Evolutionary conservation across 768 basidiomycete genomes (phyloP).

Genomic region (Sarcodon aspratus): DNA sequence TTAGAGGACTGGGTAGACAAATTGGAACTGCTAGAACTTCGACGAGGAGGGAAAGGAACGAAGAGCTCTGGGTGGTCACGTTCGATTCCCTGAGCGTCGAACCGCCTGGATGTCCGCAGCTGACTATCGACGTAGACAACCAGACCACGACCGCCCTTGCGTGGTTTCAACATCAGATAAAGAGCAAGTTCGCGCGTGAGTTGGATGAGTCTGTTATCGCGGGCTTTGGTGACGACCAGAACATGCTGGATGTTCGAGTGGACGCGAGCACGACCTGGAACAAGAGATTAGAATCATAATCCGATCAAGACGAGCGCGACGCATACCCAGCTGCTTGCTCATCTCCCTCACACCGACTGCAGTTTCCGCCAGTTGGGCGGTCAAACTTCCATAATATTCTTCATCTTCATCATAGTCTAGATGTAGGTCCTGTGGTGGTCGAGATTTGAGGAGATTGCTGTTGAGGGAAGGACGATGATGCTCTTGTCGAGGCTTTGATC

Average conservation of each 20-base stretch:
- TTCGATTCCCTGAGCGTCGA: slow-evolving; percentile 85
- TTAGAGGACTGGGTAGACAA: slow-evolving; percentile 28
- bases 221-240: slow-evolving; percentile 93
- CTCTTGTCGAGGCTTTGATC: slow-evolving; percentile 8
- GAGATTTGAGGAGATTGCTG: slow-evolving; percentile 24
- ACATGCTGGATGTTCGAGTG: slow-evolving; percentile 86
- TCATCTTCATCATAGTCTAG: slow-evolving; percentile 43
- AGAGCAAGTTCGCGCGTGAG: slow-evolving; percentile 89
- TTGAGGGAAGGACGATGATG: slow-evolving; percentile 38
- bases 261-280: slow-evolving; percentile 80
- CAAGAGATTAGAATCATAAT: not conserved
- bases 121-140: slow-evolving; percentile 96
- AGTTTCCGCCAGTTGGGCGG: slow-evolving; percentile 90
- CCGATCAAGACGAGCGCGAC: slow-evolving; percentile 2
- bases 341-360: slow-evolving; percentile 96
- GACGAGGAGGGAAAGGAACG: slow-evolving; percentile 60
- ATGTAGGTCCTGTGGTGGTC: slow-evolving; percentile 4
- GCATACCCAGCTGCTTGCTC: slow-evolving; percentile 93
- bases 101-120: slow-evolving; percentile 78
- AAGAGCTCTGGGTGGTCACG: slow-evolving; percentile 85
- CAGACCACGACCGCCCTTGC: slow-evolving; percentile 62
- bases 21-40: slow-evolving; percentile 56
- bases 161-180: slow-evolving; percentile 88
- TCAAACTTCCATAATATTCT: slow-evolving; percentile 67
- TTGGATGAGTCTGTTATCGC: slow-evolving; percentile 93